Conservation (phyloP, 345 rosid species). For the Sisymbrium altissimum region DNA sequence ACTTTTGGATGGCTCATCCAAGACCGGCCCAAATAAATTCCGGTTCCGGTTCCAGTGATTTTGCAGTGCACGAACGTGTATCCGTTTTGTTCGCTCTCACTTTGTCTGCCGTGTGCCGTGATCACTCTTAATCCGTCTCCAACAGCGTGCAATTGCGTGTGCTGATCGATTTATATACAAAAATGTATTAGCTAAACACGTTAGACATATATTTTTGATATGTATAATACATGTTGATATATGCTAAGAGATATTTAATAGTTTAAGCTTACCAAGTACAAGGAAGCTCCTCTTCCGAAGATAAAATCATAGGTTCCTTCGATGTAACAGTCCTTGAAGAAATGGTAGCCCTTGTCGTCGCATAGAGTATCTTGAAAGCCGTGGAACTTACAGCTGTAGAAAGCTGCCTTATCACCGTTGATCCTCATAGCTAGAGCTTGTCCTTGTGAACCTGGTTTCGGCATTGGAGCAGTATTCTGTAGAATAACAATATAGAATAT, state of each 20-base stretch:
- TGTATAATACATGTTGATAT: too few species aligned
- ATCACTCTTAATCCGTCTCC: conserved; percentile 40
- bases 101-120: conserved; percentile 51
- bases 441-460: conserved; percentile 34
- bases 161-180: conserved; percentile 24
- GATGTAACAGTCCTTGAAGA: conserved; percentile 65
- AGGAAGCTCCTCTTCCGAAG: conserved; percentile 55
- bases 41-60: conserved; percentile 40
- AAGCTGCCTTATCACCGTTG: conserved; percentile 45
- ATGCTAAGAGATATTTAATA: neutral
- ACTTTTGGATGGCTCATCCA: conserved; percentile 52
- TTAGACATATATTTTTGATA: neutral
- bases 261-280: conserved; percentile 34
- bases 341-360: conserved; percentile 52
- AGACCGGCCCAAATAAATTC: conserved; percentile 59
- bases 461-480: conserved; percentile 49
- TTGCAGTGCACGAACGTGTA: conserved; percentile 56
- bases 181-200: neutral
- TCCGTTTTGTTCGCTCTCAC: conserved; percentile 38
- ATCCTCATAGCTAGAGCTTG: conserved; percentile 54
- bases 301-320: conserved; percentile 83
- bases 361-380: conserved; percentile 57
- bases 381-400: conserved; percentile 37
- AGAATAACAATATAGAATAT: neutral
- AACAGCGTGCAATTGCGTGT: conserved; percentile 36